These are phyloP conservation scores for Piromyces sp. DNA, from an alignment of 192 early-diverging fungal species.

Conservation along the genomic window DNA sequence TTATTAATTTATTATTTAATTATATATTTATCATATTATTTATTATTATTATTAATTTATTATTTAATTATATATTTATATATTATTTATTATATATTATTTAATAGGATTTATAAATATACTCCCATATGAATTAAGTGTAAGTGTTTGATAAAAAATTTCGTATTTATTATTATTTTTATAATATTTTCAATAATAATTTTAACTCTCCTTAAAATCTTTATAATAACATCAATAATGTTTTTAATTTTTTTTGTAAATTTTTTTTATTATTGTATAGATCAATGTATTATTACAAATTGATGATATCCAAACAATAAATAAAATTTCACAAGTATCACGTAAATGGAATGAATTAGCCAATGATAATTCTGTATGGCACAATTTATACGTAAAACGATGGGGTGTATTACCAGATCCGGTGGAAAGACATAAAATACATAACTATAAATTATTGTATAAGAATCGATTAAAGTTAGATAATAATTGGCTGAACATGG, in stretches of 20 bases:
- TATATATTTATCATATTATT: no score
- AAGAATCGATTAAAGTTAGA: constrained; percentile 41
- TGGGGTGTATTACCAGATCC: constrained; percentile 26
- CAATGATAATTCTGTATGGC: constrained; percentile 58
- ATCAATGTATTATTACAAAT: neutral
- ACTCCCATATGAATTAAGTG: neutral
- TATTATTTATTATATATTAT: no score
- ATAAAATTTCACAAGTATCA: constrained; percentile 40
- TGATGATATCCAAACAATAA: constrained; percentile 14
- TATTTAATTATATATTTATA: no score
- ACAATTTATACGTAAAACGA: constrained; percentile 26
- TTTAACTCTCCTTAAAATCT: no score
- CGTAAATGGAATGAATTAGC: constrained; percentile 46
- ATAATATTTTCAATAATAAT: no score
- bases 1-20: no score
- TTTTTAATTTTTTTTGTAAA: no score
- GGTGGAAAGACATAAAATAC: constrained; percentile 3
- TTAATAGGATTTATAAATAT: neutral
- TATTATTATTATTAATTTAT: no score
- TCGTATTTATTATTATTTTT: no score
- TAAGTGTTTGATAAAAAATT: neutral
- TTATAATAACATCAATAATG: no score
- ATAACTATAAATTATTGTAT: constrained; percentile 36
- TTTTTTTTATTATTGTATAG: neutral
- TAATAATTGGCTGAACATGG: constrained; percentile 55